Evolutionary conservation across 2,329 filamentous ascomycete species (phyloP).

Genomic region (Stagonosporopsis cucurbitacearum): DNA sequence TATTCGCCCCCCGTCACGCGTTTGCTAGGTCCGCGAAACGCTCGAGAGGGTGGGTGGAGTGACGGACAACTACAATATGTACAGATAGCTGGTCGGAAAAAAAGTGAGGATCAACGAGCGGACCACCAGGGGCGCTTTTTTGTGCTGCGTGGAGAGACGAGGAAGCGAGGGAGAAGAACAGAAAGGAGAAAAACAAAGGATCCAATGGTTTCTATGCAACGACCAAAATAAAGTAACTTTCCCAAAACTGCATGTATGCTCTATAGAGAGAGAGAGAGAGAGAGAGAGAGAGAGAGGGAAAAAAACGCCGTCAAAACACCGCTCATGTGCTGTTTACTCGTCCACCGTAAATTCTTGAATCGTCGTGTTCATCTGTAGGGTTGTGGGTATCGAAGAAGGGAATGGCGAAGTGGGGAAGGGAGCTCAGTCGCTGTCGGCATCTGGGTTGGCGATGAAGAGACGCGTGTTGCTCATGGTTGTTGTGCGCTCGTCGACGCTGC

Average conservation of each 20-base stretch:
- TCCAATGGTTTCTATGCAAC: slow-evolving; percentile 11
- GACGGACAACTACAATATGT: slow-evolving; percentile 13
- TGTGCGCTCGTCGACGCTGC: slow-evolving; percentile 83
- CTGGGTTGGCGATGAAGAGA: slow-evolving; percentile 86
- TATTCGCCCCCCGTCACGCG: slow-evolving; percentile 9
- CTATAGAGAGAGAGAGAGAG: background rate
- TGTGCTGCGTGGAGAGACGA: background rate
- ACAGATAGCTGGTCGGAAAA: slow-evolving; percentile 5
- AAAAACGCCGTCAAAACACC: slow-evolving; percentile 12
- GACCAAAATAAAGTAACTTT: background rate
- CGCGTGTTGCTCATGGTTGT: slow-evolving; percentile 72
- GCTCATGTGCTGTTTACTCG: slow-evolving; percentile 10
- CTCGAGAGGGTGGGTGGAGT: slow-evolving; percentile 1
- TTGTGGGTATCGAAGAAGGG: slow-evolving; percentile 44
- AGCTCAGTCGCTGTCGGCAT: slow-evolving; percentile 59
- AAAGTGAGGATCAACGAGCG: slow-evolving; percentile 6
- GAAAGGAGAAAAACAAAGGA: background rate
- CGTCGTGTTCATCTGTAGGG: slow-evolving; percentile 15
- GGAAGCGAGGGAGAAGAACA: too few relatives aligned
- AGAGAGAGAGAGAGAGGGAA: background rate
- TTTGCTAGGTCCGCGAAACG: background rate
- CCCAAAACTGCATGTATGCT: background rate
- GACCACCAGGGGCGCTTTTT: slow-evolving; percentile 24
- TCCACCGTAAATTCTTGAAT: slow-evolving; percentile 22
- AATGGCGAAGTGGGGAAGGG: too few relatives aligned